Evolutionary conservation across 1,284 basidiomycete species (phyloP).

Genomic region (Tylopilus sp.): DNA sequence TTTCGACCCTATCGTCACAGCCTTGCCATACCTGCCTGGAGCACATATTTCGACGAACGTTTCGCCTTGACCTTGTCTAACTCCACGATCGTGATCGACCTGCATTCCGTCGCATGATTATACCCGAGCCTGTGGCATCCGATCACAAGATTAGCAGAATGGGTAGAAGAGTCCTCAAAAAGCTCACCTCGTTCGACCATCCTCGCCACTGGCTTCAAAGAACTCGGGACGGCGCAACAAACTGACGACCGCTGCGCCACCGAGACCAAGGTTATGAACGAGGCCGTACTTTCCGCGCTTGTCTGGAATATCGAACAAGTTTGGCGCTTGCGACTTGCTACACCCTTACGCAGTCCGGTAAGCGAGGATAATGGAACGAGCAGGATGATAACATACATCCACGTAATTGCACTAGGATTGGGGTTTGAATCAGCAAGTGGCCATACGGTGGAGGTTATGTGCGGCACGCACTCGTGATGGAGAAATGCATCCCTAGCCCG

Average conservation of each 20-base stretch:
- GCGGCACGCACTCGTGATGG: slow-evolving; percentile 60
- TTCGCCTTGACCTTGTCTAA: slow-evolving; percentile 71
- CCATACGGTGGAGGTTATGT: neutral
- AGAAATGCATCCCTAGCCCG: slow-evolving; percentile 82
- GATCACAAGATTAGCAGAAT: neutral
- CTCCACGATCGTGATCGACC: slow-evolving; percentile 53
- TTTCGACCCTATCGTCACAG: slow-evolving; percentile 23
- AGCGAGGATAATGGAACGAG: neutral
- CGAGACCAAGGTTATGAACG: slow-evolving; percentile 78
- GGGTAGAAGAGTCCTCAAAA: neutral
- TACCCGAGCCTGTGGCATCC: slow-evolving; percentile 61
- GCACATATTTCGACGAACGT: slow-evolving; percentile 40
- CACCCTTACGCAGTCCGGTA: slow-evolving; percentile 45
- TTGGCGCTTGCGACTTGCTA: slow-evolving; percentile 72
- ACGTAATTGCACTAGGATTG: slow-evolving; percentile 60
- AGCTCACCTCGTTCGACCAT: slow-evolving; percentile 58
- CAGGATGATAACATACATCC: slow-evolving; percentile 43
- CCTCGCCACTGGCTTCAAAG: slow-evolving; percentile 47
- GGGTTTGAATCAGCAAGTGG: neutral
- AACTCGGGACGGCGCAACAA: slow-evolving; percentile 70
- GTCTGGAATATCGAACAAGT: slow-evolving; percentile 59
- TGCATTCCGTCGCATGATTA: slow-evolving; percentile 68
- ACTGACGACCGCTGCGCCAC: slow-evolving; percentile 68
- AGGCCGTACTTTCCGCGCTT: slow-evolving; percentile 71
- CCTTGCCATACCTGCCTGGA: slow-evolving; percentile 30